Evolutionary conservation across 306 rosid species (phyloP).

Genomic region (Amphicarpaea edgeworthii): DNA sequence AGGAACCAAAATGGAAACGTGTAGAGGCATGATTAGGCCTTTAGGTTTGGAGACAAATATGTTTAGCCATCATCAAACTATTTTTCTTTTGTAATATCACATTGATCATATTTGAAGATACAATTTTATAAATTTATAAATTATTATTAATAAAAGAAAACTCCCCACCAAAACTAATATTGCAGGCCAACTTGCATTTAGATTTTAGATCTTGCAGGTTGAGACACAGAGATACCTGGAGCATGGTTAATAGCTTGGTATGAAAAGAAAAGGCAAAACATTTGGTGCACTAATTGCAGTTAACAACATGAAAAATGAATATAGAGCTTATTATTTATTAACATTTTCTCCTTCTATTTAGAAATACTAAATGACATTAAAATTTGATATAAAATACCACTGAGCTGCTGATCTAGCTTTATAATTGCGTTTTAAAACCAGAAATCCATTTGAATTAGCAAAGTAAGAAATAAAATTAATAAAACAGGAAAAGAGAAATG

Average conservation of each 20-base stretch:
- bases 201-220: background rate
- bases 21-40: constrained; percentile 21
- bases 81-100: background rate
- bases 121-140: background rate
- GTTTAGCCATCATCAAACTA: background rate
- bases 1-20: constrained; percentile 31
- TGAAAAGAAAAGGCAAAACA: background rate
- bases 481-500: constrained; percentile 38
- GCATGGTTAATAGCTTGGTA: background rate
- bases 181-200: constrained; percentile 4
- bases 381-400: background rate
- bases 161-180: background rate
- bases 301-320: background rate
- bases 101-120: background rate
- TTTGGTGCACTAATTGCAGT: constrained; percentile 6
- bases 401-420: constrained; percentile 1
- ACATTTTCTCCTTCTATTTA: background rate
- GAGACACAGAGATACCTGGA: background rate
- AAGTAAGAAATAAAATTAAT: constrained; percentile 35
- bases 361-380: constrained; percentile 3
- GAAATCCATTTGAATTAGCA: background rate
- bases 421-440: constrained; percentile 16
- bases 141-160: background rate
- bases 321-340: background rate
- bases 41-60: constrained; percentile 3